Evolutionary conservation across 192 early-diverging fungal species (phyloP), one percentile per base, ranked within the genome.

Genomic region (Chytriomyces hyalinus): DNA sequence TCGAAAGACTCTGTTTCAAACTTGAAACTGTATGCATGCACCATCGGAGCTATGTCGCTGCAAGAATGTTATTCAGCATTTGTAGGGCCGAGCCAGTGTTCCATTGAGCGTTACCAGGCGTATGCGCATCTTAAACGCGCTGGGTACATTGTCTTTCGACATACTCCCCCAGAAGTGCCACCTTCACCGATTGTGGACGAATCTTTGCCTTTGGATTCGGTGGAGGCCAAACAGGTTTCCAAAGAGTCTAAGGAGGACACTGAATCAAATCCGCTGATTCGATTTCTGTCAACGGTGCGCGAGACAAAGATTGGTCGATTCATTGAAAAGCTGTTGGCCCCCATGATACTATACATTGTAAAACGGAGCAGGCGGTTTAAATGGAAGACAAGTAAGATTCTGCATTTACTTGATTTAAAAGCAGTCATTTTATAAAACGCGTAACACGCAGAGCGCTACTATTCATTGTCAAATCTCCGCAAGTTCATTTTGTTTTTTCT

Each of bases 121-220:
- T 70, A 70, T 70, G 69, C 69, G 8, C 44, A 57, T 43, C 26
- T 70, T 8, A 50, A 26, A 24, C n/a, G 69, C 22, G 69, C 48
- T 8, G 69, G 69, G n/a, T 70, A 70, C 26, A n/a, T 70, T 28
- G 69, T 70, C n/a, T 70, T 70, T 70, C 69, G 69, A 15, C 43
- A 57, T 59, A 22, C 22, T 3, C 36, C 50, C 15, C 53, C 15
- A 4, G 36, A 36, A 36, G 36, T 36, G 1, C 36, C 36, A 4
- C 36, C 36, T 36, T 36, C 4, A 36, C 36, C 36, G 36, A 36
- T 36, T 36, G 36, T 4, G 36, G 4, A 36, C 36, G 36, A 36
- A 36, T 36, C 36, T 2, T 36, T 36, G 3, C 53, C 53, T 57
- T 57, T 5, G 15, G 53, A n/a, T 20, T 13, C 13, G 0, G 0